A percentile compares a stretch with the other conserved stretches of the same genome.
Evolutionary conservation across 1,284 basidiomycete genomes (phyloP).

Genomic region (Sanghuangporus weigelae): DNA sequence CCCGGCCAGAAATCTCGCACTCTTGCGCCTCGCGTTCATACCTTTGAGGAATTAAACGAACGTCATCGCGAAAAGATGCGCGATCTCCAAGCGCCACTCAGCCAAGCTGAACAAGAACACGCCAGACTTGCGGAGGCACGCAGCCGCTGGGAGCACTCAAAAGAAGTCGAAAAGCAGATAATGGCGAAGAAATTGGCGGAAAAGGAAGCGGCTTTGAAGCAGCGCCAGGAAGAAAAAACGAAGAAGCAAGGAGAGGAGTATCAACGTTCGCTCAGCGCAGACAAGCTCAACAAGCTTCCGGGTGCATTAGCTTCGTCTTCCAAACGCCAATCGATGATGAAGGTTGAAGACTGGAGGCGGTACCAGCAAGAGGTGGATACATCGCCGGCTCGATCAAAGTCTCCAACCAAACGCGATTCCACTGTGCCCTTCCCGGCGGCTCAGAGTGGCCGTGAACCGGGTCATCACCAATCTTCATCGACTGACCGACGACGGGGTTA

Average conservation of each 20-base stretch:
- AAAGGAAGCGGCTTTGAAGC: slow-evolving; percentile 44
- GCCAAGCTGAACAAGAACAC: slow-evolving; percentile 63
- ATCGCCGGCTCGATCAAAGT: neutral
- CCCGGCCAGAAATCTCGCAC: slow-evolving; percentile 36
- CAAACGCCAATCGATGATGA: slow-evolving; percentile 63
- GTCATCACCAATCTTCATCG: slow-evolving; percentile 8
- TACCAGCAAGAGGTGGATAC: slow-evolving; percentile 47
- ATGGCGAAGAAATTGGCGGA: slow-evolving; percentile 67
- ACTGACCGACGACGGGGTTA: slow-evolving; percentile 24
- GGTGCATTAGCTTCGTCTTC: slow-evolving; percentile 30
- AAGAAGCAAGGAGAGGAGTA: slow-evolving; percentile 31
- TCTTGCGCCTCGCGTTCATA: slow-evolving; percentile 47
- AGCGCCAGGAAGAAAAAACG: slow-evolving; percentile 34
- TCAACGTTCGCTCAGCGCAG: slow-evolving; percentile 51
- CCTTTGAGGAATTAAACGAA: slow-evolving; percentile 76
- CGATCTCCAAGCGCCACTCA: slow-evolving; percentile 69
- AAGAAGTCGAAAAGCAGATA: slow-evolving; percentile 60
- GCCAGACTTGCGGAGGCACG: slow-evolving; percentile 64
- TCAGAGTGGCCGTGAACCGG: slow-evolving; percentile 21
- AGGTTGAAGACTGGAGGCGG: slow-evolving; percentile 79
- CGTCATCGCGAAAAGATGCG: slow-evolving; percentile 77
- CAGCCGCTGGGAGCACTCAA: slow-evolving; percentile 71
- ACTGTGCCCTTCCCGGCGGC: slow-evolving; percentile 34
- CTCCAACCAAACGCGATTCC: slow-evolving; percentile 20
- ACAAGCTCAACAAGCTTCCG: slow-evolving; percentile 45